Percentiles rank a stretch among this genome's conserved stretches.
These are phyloP conservation scores for Aspergillus carlsbadensis DNA, from an alignment of 495 filamentous ascomycete genomes.

Conservation along the genomic window DNA sequence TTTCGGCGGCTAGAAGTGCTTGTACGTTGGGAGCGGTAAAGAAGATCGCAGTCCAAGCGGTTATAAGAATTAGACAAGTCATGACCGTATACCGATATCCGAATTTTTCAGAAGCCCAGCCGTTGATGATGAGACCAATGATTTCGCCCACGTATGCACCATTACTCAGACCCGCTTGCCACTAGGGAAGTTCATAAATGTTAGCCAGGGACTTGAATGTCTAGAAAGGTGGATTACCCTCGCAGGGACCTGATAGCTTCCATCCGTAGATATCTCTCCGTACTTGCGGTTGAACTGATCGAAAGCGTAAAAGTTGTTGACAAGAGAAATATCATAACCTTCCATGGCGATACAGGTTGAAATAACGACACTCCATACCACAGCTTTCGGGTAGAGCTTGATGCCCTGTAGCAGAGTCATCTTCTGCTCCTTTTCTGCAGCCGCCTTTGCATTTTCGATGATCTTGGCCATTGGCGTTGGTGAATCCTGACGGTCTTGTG, in stretches of 20 bases:
- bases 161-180: conserved; percentile 78
- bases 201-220: not conserved
- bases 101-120: conserved; percentile 71
- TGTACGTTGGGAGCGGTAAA: conserved; percentile 73
- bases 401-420: conserved; percentile 48
- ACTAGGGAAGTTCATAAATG: conserved; percentile 33
- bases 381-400: conserved; percentile 56
- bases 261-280: conserved; percentile 53
- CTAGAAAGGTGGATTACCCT: conserved; percentile 30
- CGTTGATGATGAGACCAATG: conserved; percentile 74
- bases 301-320: conserved; percentile 52
- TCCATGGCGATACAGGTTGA: conserved; percentile 58
- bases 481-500: conserved; percentile 20
- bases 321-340: conserved; percentile 55
- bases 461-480: conserved; percentile 35
- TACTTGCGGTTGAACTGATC: conserved; percentile 66
- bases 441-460: conserved; percentile 43
- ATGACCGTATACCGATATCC: conserved; percentile 75
- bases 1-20: conserved; percentile 68
- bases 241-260: conserved; percentile 67
- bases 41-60: conserved; percentile 71
- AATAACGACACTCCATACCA: conserved; percentile 53
- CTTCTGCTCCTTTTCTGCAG: conserved; percentile 46
- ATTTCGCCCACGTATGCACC: conserved; percentile 66
- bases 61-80: conserved; percentile 60